phyloP scores from a whole-genome alignment of 208 protist genomes.

The Leishmania lainsoni region DNA sequence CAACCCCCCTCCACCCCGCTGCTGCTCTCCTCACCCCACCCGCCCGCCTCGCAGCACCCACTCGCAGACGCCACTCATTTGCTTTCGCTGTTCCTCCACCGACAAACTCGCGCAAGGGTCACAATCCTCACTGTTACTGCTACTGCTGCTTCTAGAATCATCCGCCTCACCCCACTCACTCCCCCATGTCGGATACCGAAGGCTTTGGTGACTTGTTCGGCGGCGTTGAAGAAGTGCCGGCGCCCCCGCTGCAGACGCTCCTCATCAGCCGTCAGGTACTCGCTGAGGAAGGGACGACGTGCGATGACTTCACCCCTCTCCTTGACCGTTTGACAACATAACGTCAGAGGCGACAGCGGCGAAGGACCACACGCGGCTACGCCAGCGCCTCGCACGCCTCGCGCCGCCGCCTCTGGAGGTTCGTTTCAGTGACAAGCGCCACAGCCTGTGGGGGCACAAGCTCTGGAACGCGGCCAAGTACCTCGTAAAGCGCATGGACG shows the following conservation, averaged over 20 bases:
- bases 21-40: neutral
- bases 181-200: slow-evolving; percentile 45
- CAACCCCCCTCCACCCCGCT: slow-evolving; percentile 4
- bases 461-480: slow-evolving; percentile 92
- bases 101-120: neutral
- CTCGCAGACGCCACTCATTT: neutral
- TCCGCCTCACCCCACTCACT: neutral
- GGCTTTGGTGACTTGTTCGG: slow-evolving; percentile 61
- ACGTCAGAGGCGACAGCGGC: slow-evolving; percentile 3
- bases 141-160: neutral
- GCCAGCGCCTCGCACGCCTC: slow-evolving; percentile 22
- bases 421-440: slow-evolving; percentile 77
- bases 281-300: slow-evolving; percentile 51
- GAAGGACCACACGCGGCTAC: slow-evolving; percentile 3
- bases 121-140: neutral
- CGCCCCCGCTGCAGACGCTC: slow-evolving; percentile 65
- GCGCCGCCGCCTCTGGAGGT: slow-evolving; percentile 45
- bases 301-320: slow-evolving; percentile 49
- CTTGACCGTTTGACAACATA: slow-evolving; percentile 51
- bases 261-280: slow-evolving; percentile 49
- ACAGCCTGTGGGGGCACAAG: slow-evolving; percentile 88
- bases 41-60: neutral
- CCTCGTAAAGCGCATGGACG: slow-evolving; percentile 86
- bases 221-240: slow-evolving; percentile 25
- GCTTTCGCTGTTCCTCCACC: neutral